Conservation (phyloP, 78 protist genomes). For the Anaeramoeba flamelloides region DNA sequence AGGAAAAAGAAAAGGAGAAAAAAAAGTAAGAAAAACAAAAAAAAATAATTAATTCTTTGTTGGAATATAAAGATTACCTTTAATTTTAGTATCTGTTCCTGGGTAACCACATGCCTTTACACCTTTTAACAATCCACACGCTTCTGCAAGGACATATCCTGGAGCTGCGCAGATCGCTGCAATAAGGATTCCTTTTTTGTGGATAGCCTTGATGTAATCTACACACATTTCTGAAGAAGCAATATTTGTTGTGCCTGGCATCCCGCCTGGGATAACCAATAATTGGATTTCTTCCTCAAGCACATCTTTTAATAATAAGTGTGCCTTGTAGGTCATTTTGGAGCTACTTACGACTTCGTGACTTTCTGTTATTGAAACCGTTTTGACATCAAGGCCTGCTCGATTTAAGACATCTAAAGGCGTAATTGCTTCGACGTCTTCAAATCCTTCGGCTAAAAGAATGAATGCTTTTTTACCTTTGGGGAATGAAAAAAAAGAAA, state of each 20-base stretch:
- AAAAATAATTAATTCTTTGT: too few relatives aligned
- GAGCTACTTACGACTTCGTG: neutral
- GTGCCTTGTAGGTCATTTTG: neutral
- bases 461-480: neutral
- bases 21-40: too few relatives aligned
- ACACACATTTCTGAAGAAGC: neutral
- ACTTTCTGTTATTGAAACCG: neutral
- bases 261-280: conserved; percentile 7
- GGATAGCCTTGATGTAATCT: neutral
- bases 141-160: neutral
- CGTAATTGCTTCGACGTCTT: neutral
- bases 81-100: neutral
- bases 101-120: neutral
- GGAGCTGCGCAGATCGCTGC: conserved; percentile 15
- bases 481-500: neutral
- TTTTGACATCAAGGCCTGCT: neutral
- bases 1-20: too few relatives aligned
- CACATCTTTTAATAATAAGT: neutral
- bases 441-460: neutral
- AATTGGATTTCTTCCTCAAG: neutral
- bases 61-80: too few relatives aligned
- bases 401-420: neutral
- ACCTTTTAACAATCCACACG: neutral
- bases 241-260: conserved; percentile 8
- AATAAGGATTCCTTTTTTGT: neutral